Conservation (phyloP, 2,329 filamentous ascomycete genomes). For the Trichoderma hamatum region DNA sequence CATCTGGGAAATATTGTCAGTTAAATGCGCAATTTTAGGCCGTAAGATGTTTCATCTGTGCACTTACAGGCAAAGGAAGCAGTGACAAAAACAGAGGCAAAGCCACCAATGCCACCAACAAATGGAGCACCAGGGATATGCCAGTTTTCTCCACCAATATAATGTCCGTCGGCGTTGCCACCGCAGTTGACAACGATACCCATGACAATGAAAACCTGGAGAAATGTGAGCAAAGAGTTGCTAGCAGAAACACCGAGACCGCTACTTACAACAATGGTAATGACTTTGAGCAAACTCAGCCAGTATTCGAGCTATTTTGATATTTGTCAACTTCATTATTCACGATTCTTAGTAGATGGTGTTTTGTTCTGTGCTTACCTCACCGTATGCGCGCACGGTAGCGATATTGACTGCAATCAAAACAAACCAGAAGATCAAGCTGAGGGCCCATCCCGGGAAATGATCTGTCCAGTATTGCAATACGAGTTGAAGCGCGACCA, state of each 20-base stretch:
- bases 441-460: constrained; percentile 66
- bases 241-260: neutral
- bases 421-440: constrained; percentile 62
- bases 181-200: constrained; percentile 59
- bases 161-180: constrained; percentile 55
- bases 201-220: constrained; percentile 61
- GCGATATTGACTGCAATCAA: constrained; percentile 50
- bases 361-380: constrained; percentile 31
- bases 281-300: constrained; percentile 58
- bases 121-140: constrained; percentile 63
- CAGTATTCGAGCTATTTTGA: constrained; percentile 55
- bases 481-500: constrained; percentile 57
- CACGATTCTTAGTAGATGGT: neutral
- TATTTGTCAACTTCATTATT: constrained; percentile 39
- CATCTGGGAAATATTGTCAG: constrained; percentile 32
- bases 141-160: constrained; percentile 63
- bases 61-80: constrained; percentile 59
- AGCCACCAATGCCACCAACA: constrained; percentile 65
- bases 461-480: constrained; percentile 64
- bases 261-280: constrained; percentile 50
- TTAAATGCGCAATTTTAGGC: too few relatives aligned
- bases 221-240: neutral
- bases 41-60: neutral
- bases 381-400: constrained; percentile 42
- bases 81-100: constrained; percentile 61